Evolutionary conservation across 495 filamentous ascomycete genomes (phyloP), one percentile per base, ranked within the genome.

Genomic region (Xylaria palmicola): DNA sequence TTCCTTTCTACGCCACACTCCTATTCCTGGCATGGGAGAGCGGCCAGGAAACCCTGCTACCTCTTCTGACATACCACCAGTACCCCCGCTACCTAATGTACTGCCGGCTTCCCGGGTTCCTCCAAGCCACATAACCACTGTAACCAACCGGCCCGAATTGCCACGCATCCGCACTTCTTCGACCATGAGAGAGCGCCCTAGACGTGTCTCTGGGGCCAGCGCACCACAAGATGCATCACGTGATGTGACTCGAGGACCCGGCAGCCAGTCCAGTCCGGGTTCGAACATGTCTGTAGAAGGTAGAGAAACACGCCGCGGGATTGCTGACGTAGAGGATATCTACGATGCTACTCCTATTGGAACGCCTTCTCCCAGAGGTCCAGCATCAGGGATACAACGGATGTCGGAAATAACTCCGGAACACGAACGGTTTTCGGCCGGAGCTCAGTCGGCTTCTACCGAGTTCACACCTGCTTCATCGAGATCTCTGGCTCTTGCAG

Each of bases 331-430:
- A 17, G 79, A 79, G 10, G 80, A 83, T 45, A 74, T 85, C 1
- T 85, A 85, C 59, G 79, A 83, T 62, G 80, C 83, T 12, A 83
- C 82, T n/a, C 82, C 82, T 1, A 78, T 79, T 4, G 77, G 75
- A n/a, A 77, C 82, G 6, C 80, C 67, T 44, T 54, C 67, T 4
- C 65, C 59, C 17, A 30, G 37, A 26, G 49, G 12, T 17, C 27
- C 40, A 17, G 20, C 22, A 13, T 48, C 49, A 22, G n/a, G 20
- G 15, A 3, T 30, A 45, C 36, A 47, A 39, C 10, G 13, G 30
- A 45, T 37, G 30, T n/a, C 24, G 12, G 30, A 20, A 48, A 36
- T 60, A 39, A 65, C 58, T 8, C 65, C 68, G 24, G 56, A 68
- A 39, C 20, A 15, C 17, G 49, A 40, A 57, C 65, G 62, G 30